Conservation (phyloP, 495 filamentous ascomycete genomes). For the Hypoxylon lienhwacheense region DNA sequence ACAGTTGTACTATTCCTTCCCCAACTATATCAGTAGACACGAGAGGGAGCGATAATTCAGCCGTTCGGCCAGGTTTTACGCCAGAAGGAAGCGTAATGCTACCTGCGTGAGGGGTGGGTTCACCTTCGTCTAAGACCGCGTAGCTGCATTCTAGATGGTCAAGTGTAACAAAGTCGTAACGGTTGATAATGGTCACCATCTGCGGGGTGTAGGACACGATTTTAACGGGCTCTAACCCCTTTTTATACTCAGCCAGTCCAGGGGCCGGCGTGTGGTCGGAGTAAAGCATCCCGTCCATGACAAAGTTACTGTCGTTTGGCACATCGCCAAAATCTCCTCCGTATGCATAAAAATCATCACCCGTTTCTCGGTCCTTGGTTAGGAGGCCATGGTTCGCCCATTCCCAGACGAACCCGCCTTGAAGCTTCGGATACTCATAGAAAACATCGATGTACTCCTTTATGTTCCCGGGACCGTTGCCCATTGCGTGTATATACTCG, state of each 20-base stretch:
- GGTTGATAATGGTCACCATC: constrained; percentile 47
- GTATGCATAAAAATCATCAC: constrained; percentile 62
- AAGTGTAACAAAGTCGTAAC: constrained; percentile 56
- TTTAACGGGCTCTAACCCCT: constrained; percentile 60
- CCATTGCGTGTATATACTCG: constrained; percentile 73
- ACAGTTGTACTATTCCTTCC: constrained; percentile 27
- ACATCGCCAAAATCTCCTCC: constrained; percentile 69
- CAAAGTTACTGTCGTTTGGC: constrained; percentile 66
- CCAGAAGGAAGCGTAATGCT: constrained; percentile 21
- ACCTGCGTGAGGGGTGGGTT: constrained; percentile 18
- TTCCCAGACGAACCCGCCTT: constrained; percentile 74
- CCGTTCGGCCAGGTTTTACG: constrained; percentile 26
- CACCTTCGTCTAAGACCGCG: constrained; percentile 31
- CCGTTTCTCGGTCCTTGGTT: constrained; percentile 51
- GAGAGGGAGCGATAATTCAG: constrained; percentile 14
- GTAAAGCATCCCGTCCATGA: constrained; percentile 65
- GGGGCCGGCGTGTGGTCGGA: constrained; percentile 62
- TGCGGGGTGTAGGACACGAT: constrained; percentile 27
- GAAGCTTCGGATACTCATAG: constrained; percentile 56
- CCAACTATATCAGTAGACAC: background rate
- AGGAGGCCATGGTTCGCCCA: constrained; percentile 72
- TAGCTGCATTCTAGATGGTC: constrained; percentile 46
- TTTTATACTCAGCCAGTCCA: constrained; percentile 62
- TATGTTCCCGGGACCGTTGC: constrained; percentile 68
- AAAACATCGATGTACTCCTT: constrained; percentile 67